Evolutionary conservation across 2,329 filamentous ascomycete species (phyloP).

Genomic region (Aureobasidium sp.): DNA sequence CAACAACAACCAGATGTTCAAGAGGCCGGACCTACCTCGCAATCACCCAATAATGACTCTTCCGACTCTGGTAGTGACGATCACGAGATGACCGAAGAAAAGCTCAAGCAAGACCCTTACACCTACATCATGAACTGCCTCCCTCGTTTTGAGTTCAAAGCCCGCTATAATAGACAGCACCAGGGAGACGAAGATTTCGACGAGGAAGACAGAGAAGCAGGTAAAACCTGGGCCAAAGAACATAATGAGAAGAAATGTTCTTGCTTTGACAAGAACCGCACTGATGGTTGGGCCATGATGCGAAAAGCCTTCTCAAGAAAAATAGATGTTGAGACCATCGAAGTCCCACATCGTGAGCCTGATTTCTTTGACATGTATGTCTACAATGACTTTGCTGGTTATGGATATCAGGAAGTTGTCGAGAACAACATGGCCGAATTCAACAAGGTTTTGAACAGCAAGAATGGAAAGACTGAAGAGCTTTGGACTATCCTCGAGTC

Average conservation of each 20-base stretch:
- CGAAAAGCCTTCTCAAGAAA: slow-evolving; percentile 1
- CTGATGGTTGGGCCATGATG: slow-evolving; percentile 10
- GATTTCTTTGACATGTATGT: slow-evolving; percentile 1
- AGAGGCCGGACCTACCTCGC: not conserved
- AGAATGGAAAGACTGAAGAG: slow-evolving; percentile 2
- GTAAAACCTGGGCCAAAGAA: not conserved
- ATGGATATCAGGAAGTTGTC: slow-evolving; percentile 2
- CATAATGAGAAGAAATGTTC: slow-evolving; percentile 4
- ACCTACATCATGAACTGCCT: not conserved
- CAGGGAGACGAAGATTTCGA: not conserved
- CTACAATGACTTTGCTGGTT: slow-evolving; percentile 8
- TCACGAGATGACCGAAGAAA: not conserved
- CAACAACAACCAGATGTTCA: not conserved
- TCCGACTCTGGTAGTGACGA: not conserved
- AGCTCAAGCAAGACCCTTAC: not conserved
- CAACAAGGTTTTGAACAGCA: slow-evolving; percentile 1
- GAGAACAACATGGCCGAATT: slow-evolving; percentile 9
- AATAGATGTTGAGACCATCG: not conserved
- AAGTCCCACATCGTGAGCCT: not conserved
- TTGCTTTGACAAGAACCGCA: slow-evolving; percentile 1
- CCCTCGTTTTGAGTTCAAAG: slow-evolving; percentile 3
- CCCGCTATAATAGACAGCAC: not conserved
- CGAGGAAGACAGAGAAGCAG: not conserved
- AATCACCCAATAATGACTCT: not conserved
- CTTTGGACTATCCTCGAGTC: slow-evolving; percentile 2